Evolutionary conservation across 805 yeast species (phyloP).

Genomic region (Cephaloascus albidus): DNA sequence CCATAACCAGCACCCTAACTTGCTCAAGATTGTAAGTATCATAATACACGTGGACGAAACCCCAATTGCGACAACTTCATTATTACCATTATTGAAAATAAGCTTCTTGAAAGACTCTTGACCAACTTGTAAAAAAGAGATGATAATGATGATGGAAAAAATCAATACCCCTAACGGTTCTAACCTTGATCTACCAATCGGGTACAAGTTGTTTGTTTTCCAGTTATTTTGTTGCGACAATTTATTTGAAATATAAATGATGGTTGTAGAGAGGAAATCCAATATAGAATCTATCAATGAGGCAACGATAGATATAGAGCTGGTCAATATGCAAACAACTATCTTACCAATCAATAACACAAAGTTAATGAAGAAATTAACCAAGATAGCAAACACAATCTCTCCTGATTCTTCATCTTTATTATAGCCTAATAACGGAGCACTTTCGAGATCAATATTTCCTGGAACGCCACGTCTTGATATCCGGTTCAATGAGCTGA

Average conservation of each 20-base stretch:
- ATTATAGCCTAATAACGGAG: conserved; percentile 41
- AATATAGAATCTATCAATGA: conserved; percentile 69
- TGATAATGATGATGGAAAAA: conserved; percentile 60
- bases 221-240: conserved; percentile 36
- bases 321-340: conserved; percentile 51
- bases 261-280: conserved; percentile 67
- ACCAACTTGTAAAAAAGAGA: conserved; percentile 66
- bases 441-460: conserved; percentile 48
- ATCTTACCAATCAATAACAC: conserved; percentile 51
- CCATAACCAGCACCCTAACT: conserved; percentile 54
- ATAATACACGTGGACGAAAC: conserved; percentile 46
- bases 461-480: conserved; percentile 45
- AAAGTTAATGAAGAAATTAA: conserved; percentile 54
- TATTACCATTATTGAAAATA: conserved; percentile 18
- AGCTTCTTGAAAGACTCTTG: conserved; percentile 49
- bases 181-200: conserved; percentile 63
- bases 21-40: conserved; percentile 51
- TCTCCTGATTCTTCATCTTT: conserved; percentile 29
- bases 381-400: conserved; percentile 51
- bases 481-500: conserved; percentile 12
- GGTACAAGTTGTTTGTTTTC: conserved; percentile 38
- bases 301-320: conserved; percentile 69
- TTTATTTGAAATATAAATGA: conserved; percentile 54
- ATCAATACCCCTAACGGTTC: conserved; percentile 76
- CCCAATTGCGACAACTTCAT: conserved; percentile 37